Base-by-base conservation (phyloP, 1,284 basidiomycete species). In the Trichosporon coremiiforme region DNA sequence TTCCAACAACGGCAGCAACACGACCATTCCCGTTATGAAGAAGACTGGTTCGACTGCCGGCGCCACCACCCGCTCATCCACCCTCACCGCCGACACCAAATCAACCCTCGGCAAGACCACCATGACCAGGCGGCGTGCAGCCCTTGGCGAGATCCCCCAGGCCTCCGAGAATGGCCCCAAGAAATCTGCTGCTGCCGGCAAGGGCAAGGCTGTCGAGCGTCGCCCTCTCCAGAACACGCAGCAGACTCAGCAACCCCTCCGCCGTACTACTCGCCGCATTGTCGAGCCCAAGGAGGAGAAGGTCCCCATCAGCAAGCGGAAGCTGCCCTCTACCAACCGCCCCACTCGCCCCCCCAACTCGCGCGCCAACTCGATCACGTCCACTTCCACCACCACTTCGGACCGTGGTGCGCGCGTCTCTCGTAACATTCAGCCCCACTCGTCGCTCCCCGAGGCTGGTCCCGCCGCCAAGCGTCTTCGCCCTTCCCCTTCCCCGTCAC, bases 91-190 rank as follows among this genome's bases (percentile, higher is more conserved):
- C 50, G 72, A 73, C 47, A 29, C 53, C 47, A 76, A 76, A 70
- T 29, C 57, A 20, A 17, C 53, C 33, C 36, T 47, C 8, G 60
- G 60, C 41, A 67, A 67, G 45, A 50, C 36, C 6, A 50, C 47
- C 10, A 68, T 41, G 20, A 66, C 68, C 38, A 77, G 74, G 67
- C 75, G 76, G 45, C 75, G 82, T 31, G 74, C 79, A 17, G 83
- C 81, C 4, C 74, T 84, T 13, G 82, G 81, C 36, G 83, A 84
- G 68, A 79, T 84, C 20, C 77, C 77, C 36, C 76, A 80, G 60
- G 77, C 72, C 4, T 70, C 73, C 10, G 70, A 66, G 29, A 62
- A 62, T 33, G 57, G 57, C 17, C 57, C 57, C 57, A 71, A 75
- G 38, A 35, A 60, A 57, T 71, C 74, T 63, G 67, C 65, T n/a